phyloP scores from a whole-genome alignment of 2,329 filamentous ascomycete genomes.

The Plenodomus biglobosus region DNA sequence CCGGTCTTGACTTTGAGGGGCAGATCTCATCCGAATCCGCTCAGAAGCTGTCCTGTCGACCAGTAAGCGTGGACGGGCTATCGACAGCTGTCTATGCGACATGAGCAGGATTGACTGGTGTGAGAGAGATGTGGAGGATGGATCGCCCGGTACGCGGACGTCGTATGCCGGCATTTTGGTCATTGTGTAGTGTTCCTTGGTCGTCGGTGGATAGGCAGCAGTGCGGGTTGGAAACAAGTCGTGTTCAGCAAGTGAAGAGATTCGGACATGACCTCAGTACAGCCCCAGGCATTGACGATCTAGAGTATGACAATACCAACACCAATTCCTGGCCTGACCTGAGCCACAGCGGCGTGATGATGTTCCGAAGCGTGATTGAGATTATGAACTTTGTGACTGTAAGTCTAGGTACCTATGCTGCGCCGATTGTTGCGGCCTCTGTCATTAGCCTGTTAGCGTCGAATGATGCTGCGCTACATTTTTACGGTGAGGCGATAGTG shows the following conservation, averaged over 20 bases:
- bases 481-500: too few relatives aligned
- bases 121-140: neutral
- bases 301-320: neutral
- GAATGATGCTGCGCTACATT: too few relatives aligned
- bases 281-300: neutral
- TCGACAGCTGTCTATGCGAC: neutral
- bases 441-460: too few relatives aligned
- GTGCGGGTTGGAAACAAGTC: neutral
- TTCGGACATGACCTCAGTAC: neutral
- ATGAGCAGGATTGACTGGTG: neutral
- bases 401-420: too few relatives aligned
- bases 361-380: too few relatives aligned
- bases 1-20: slow-evolving; percentile 14
- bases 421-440: too few relatives aligned
- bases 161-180: neutral
- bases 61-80: neutral
- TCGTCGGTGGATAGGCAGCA: neutral
- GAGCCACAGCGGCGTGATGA: too few relatives aligned
- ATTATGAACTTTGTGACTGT: too few relatives aligned
- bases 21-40: slow-evolving; percentile 21
- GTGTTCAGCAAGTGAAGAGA: neutral
- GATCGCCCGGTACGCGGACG: neutral
- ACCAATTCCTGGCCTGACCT: neutral
- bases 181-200: neutral
- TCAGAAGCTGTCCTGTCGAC: slow-evolving; percentile 16